Base-by-base conservation (phyloP, 164 flowering plant genomes). In the Cinnamomum micranthum region DNA sequence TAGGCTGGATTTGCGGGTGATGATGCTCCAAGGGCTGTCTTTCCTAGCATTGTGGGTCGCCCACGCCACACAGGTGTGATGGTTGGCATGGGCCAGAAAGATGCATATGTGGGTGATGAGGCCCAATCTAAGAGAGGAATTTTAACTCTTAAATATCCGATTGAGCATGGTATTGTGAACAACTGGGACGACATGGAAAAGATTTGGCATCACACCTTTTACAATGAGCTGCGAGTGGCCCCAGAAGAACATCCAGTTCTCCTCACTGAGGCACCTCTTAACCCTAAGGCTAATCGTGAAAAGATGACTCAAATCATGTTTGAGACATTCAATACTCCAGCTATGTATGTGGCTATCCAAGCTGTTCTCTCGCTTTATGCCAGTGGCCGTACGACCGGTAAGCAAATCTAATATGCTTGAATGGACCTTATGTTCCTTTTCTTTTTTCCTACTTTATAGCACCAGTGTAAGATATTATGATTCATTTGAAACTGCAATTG, bases 141-240 rank as follows among this genome's bases (percentile, higher is more conserved):
- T 25, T 81, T 90, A 50, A 87, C 94, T 14, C 70, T 90, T 78
- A 88, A 88, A 74, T 90, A 88, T 80, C 92, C 94, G 1, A 90
- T 90, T 72, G 92, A 88, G 85, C 94, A 90, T 74, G 92, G 94
- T 35, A 90, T 90, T 71, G 94, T 90, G 55, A 90, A 82, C 86
- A 90, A 90, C 75, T 90, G 94, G 94, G 94, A 90, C 77, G 94
- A 90, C 75, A 90, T 90, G 94, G 94, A 90, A 80, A 90, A 90
- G 87, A 90, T 90, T 23, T 89, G 93, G 91, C 93, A 89, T 82
- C 92, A 89, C 74, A 89, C 92, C 19, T 89, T 87, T 80, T 89
- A 89, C 80, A 89, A 89, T 71, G 92, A 89, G 83, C 90, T 89
- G 70, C 92, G 92, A 70, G 93, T 89, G 41, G 93, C 93, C n/a